phyloP scores from a whole-genome alignment of 1,284 basidiomycete genomes.

The Melanopsichium pennsylvanicum region DNA sequence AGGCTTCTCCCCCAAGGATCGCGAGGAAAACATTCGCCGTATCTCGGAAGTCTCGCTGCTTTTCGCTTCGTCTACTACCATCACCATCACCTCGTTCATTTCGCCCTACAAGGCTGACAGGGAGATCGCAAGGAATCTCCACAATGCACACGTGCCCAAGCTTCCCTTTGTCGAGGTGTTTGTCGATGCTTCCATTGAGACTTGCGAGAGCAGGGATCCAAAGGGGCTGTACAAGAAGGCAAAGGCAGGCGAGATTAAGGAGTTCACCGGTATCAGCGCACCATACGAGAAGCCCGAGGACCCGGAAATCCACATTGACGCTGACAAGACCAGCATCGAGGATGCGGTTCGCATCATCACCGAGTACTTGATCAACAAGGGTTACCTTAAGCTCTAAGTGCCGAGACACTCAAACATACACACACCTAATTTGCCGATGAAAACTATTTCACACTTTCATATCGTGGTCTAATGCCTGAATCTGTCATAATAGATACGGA shows the following conservation, averaged over 20 bases:
- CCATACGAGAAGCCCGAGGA: constrained; percentile 89
- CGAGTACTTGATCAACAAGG: constrained; percentile 77
- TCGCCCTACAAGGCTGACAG: constrained; percentile 92
- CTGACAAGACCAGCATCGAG: constrained; percentile 79
- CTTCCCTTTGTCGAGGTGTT: constrained; percentile 90
- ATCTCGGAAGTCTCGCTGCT: constrained; percentile 97
- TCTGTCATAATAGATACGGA: too few species aligned
- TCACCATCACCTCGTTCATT: constrained; percentile 95
- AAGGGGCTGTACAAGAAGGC: constrained; percentile 99
- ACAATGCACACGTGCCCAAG: constrained; percentile 71
- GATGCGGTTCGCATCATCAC: constrained; percentile 83
- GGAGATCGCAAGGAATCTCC: constrained; percentile 81
- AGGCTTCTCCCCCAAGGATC: constrained; percentile 91
- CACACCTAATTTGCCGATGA: not conserved
- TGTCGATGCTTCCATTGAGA: constrained; percentile 86
- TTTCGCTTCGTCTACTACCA: constrained; percentile 85
- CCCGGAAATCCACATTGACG: constrained; percentile 92
- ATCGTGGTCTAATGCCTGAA: too few species aligned
- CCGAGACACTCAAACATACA: not conserved
- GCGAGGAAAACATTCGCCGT: constrained; percentile 95
- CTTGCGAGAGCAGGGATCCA: constrained; percentile 91
- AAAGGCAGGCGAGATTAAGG: constrained; percentile 93
- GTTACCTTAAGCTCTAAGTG: constrained; percentile 53
- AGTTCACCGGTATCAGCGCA: constrained; percentile 96
- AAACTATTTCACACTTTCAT: too few species aligned